Evolutionary conservation across 2,329 filamentous ascomycete species (phyloP), one percentile per base, ranked within the genome.

Genomic region (Epichloe scottii): DNA sequence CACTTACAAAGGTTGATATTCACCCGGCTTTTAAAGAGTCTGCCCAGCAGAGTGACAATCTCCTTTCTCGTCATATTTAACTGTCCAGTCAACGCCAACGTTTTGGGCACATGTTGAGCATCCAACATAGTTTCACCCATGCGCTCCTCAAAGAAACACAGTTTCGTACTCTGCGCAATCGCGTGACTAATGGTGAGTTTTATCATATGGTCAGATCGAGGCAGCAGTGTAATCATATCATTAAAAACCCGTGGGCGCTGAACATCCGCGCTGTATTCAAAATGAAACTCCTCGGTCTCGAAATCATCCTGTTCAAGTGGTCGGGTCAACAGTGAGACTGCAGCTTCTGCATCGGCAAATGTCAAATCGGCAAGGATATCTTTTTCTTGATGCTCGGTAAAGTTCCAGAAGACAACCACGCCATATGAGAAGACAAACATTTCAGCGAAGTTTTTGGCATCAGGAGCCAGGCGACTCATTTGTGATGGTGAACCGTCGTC

Each of bases 331-430:
- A 98, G 77, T 11, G 85, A 79, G 17, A 70, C 63, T 46, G 78
- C 75, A 17, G 77, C 77, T 53, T 84, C 79, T 50, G 79, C 81
- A 57, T 83, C 79, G 11, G 87, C 87, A 68, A 98, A 97, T 1
- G 89, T 93, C 50, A 98, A 73, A 66, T 98, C 93, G 39, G 93
- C 93, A 21, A 98, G 78, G 45, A 97, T 88, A 60, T 96, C 90
- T 68, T 95, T 96, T 66, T 98, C 93, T 65, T 98, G 93, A 57
- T 85, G 80, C 66, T 95, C 90, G 11, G 88, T 91, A 60, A 98
- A 96, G 66, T 98, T 98, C 93, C 93, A 98, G 65, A 98, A 95
- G 5, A 98, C 93, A 0, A 93, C 91, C 0, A 98, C 91, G 19
- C 93, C 93, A 63, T 98, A 98, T 15, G 87, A 91, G 67, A 94